Evolutionary conservation across 345 rosid genomes (phyloP).

Genomic region (Populus euphratica): DNA sequence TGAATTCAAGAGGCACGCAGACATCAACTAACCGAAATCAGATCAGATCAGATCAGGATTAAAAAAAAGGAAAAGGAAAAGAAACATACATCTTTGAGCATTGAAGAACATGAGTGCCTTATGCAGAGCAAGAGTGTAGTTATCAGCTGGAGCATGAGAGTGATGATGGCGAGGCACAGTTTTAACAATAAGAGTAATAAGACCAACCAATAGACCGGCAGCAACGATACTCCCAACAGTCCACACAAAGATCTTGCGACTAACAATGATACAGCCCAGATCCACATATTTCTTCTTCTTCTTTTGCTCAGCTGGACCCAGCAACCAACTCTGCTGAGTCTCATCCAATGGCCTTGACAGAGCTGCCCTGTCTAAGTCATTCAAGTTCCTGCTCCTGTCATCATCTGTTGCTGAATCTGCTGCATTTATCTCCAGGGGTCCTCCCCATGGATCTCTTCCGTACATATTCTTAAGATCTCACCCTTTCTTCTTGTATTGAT

Average conservation of each 20-base stretch:
- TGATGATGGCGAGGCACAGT: constrained; percentile 76
- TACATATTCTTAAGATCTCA: constrained; percentile 41
- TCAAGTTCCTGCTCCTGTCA: constrained; percentile 81
- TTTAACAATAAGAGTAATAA: constrained; percentile 74
- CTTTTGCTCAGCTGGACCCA: constrained; percentile 88
- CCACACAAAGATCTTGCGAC: constrained; percentile 95
- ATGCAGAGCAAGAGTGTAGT: constrained; percentile 83
- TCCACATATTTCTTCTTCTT: constrained; percentile 92
- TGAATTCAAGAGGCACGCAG: neutral
- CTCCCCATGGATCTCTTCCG: constrained; percentile 99
- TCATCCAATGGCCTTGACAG: constrained; percentile 80
- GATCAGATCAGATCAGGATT: neutral
- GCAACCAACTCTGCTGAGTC: constrained; percentile 99
- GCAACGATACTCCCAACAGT: constrained; percentile 65
- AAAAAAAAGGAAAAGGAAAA: neutral
- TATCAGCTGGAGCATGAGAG: constrained; percentile 56
- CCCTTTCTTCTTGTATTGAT: neutral
- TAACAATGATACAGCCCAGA: constrained; percentile 91
- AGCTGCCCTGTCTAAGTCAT: constrained; percentile 83
- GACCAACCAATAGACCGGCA: constrained; percentile 60
- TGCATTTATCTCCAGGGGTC: constrained; percentile 85
- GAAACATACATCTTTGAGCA: constrained; percentile 70
- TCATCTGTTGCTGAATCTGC: constrained; percentile 97
- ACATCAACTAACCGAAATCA: neutral
- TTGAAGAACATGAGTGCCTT: constrained; percentile 99